Percentiles rank a stretch among this genome's conserved stretches.
Evolutionary conservation across 768 basidiomycete genomes (phyloP).

Genomic region (Agaricus subrufescens): DNA sequence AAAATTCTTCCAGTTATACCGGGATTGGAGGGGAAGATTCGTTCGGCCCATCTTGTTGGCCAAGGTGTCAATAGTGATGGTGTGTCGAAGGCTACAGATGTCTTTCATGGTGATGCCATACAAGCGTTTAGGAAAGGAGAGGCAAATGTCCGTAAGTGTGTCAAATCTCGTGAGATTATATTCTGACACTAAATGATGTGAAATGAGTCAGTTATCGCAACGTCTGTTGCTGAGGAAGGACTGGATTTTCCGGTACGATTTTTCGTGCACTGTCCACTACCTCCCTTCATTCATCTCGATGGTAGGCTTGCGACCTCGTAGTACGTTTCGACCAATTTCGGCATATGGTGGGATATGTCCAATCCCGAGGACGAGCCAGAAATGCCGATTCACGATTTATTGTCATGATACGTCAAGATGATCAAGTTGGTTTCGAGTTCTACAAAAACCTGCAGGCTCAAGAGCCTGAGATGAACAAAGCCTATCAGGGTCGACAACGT

Average conservation of each 20-base stretch:
- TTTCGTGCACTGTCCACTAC: background rate
- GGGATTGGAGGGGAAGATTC: constrained; percentile 50
- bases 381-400: constrained; percentile 73
- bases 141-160: constrained; percentile 61
- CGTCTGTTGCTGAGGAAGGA: constrained; percentile 89
- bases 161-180: background rate
- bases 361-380: constrained; percentile 84
- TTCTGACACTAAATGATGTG: constrained; percentile 2
- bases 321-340: constrained; percentile 80
- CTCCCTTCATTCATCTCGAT: background rate
- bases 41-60: constrained; percentile 66
- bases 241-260: constrained; percentile 75
- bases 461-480: constrained; percentile 60
- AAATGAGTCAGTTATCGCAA: constrained; percentile 58
- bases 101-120: constrained; percentile 56
- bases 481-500: constrained; percentile 53
- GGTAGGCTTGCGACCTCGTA: constrained; percentile 80
- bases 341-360: constrained; percentile 84
- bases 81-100: constrained; percentile 31
- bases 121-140: constrained; percentile 58
- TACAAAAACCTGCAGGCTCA: constrained; percentile 55
- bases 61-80: constrained; percentile 50
- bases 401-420: constrained; percentile 70
- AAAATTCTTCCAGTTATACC: constrained; percentile 59
- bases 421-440: constrained; percentile 46